These are phyloP conservation scores for Tetramitus jugosus DNA, from an alignment of 208 protist genomes.

Conservation along the genomic window DNA sequence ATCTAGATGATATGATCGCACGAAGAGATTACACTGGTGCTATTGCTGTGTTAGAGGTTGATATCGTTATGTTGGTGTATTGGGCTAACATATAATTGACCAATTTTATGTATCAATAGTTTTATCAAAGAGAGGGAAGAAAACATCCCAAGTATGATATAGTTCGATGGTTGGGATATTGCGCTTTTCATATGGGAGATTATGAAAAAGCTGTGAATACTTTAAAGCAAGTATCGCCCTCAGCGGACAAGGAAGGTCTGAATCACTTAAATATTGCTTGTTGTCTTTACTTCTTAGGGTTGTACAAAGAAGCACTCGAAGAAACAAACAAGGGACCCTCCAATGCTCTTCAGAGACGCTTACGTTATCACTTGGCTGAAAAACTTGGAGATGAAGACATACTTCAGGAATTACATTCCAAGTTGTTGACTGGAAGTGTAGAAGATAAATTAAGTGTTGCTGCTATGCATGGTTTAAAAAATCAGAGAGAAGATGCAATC, in stretches of 20 bases:
- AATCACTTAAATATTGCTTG: slow-evolving; percentile 39
- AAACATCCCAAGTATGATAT: slow-evolving; percentile 30
- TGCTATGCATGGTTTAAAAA: slow-evolving; percentile 84
- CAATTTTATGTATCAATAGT: slow-evolving; percentile 22
- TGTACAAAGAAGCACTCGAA: slow-evolving; percentile 77
- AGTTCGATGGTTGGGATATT: slow-evolving; percentile 78
- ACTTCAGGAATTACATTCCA: slow-evolving; percentile 78
- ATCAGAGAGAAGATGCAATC: slow-evolving; percentile 88
- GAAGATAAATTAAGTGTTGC: slow-evolving; percentile 84
- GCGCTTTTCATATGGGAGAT: slow-evolving; percentile 85
- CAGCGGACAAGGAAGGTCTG: slow-evolving; percentile 21
- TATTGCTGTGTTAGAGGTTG: slow-evolving; percentile 43
- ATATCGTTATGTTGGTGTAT: slow-evolving; percentile 2
- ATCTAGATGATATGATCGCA: slow-evolving; percentile 34
- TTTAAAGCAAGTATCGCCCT: slow-evolving; percentile 16
- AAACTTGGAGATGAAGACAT: slow-evolving; percentile 78
- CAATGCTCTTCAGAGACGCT: slow-evolving; percentile 68
- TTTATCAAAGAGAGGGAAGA: background rate
- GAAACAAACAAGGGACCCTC: slow-evolving; percentile 62
- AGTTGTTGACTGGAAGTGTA: too few species aligned
- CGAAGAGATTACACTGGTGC: slow-evolving; percentile 44
- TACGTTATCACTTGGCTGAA: slow-evolving; percentile 87
- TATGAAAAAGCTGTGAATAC: slow-evolving; percentile 75
- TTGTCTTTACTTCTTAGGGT: slow-evolving; percentile 50
- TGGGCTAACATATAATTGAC: background rate